A percentile compares a stretch with the other conserved stretches of the same genome.
Evolutionary conservation across 768 basidiomycete genomes (phyloP).

Genomic region (Russula virescens): DNA sequence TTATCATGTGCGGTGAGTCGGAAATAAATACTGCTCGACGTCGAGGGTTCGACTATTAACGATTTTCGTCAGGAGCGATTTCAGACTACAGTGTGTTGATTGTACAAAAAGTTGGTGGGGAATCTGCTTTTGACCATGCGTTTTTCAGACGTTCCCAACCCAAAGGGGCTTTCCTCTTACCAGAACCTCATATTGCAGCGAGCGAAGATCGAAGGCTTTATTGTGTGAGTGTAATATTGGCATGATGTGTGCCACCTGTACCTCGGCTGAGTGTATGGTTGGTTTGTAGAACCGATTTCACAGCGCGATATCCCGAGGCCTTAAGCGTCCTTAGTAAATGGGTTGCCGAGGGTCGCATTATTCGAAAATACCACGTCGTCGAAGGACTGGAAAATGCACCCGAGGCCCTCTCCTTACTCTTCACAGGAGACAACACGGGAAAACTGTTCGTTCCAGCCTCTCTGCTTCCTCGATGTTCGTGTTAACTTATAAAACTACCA

Average conservation of each 20-base stretch:
- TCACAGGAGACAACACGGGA: conserved; percentile 71
- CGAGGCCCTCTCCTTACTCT: conserved; percentile 61
- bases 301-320: conserved; percentile 50
- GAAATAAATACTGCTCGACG: too few relatives aligned
- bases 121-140: not conserved
- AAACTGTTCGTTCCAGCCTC: conserved; percentile 46
- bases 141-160: conserved; percentile 48
- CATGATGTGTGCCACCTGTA: not conserved
- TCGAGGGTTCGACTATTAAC: not conserved
- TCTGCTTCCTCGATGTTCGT: not conserved
- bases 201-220: conserved; percentile 78
- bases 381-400: conserved; percentile 73
- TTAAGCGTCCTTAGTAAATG: conserved; percentile 50
- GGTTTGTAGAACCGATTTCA: conserved; percentile 64
- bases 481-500: conserved; percentile 26
- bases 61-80: conserved; percentile 56
- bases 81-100: conserved; percentile 56
- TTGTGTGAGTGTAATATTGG: conserved; percentile 47
- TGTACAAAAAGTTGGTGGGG: not conserved
- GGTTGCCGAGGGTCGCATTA: conserved; percentile 61
- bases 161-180: conserved; percentile 64
- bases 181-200: conserved; percentile 66
- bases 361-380: conserved; percentile 75
- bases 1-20: conserved; percentile 71
- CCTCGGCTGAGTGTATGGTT: not conserved